Evolutionary conservation across 2,329 filamentous ascomycete genomes (phyloP), one percentile per base, ranked within the genome.

Genomic region (Bipolaris bicolor): DNA sequence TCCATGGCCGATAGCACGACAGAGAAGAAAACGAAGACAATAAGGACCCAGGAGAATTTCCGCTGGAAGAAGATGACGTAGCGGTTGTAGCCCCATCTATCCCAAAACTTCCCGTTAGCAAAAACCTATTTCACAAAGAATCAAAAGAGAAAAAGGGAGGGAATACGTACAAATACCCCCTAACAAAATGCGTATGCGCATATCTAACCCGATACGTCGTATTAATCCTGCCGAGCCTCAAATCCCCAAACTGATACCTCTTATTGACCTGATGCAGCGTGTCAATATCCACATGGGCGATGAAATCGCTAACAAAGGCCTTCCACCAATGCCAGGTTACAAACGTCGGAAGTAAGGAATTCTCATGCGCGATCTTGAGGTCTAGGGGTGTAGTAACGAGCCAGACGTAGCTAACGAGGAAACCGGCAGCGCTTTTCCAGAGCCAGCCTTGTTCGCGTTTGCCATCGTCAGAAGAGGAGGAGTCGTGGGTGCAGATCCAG

Each of bases 21-120:
- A 5, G 65, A 68, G 55, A 77, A 73, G 63, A 75, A 76, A 2
- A 76, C 74, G 40, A 76, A 76, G 5, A 76, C 67, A 31, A 75
- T 63, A 7, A 77, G 62, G 3, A 77, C 71, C 73, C 73, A 77
- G 18, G 62, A 61, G 49, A 76, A 75, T 40, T 76, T 76, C 15
- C 75, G 70, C 58, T 76, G 68, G 58, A 77, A 76, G 61, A 76
- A 77, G 22, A 74, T 69, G 3, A 69, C 72, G 50, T 77, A 77
- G 55, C 74, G 72, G 37, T 77, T 76, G 58, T 77, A 77, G 2
- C 72, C 72, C 48, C 77, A 77, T n/a, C 55, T 57, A 7, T n/a
- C 40, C 22, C 13, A 10, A 9, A 31, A 4, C 22, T 2, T 2
- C 3, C 10, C 22, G 26, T 51, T 4, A 51, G 49, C 26, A 22